phyloP scores from a whole-genome alignment of 2,329 filamentous ascomycete species.

The Cercospora janseana region DNA sequence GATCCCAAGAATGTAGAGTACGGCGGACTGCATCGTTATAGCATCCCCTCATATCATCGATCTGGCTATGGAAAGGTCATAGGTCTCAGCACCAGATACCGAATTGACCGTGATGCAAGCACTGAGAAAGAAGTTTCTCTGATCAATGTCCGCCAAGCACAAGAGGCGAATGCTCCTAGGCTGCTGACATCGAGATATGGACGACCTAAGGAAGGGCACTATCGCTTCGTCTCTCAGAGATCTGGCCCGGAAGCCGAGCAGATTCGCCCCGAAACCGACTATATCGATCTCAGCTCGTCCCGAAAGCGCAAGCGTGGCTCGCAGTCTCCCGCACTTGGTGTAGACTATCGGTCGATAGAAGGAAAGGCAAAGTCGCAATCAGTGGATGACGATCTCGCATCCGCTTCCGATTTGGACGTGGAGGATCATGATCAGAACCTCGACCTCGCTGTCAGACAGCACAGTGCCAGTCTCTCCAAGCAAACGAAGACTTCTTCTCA shows the following conservation, averaged over 20 bases:
- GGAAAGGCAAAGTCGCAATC: slow-evolving; percentile 32
- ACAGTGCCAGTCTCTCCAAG: slow-evolving; percentile 61
- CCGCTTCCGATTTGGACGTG: slow-evolving; percentile 33
- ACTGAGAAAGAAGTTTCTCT: slow-evolving; percentile 43
- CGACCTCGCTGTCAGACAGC: slow-evolving; percentile 45
- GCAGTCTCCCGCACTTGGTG: slow-evolving; percentile 18
- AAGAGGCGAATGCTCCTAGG: slow-evolving; percentile 7
- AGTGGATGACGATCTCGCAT: slow-evolving; percentile 41
- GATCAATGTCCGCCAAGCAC: neutral
- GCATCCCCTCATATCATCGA: slow-evolving; percentile 69
- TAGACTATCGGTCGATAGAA: slow-evolving; percentile 44
- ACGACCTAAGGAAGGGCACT: slow-evolving; percentile 4
- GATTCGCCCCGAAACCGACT: slow-evolving; percentile 20
- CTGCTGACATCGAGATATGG: slow-evolving; percentile 22
- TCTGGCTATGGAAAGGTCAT: slow-evolving; percentile 68
- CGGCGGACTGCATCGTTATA: slow-evolving; percentile 69
- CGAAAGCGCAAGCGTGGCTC: slow-evolving; percentile 25
- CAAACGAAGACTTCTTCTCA: slow-evolving; percentile 63
- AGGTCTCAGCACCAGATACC: slow-evolving; percentile 59
- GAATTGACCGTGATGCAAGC: slow-evolving; percentile 65
- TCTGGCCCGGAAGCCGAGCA: neutral
- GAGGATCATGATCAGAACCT: slow-evolving; percentile 15
- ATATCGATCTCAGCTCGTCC: slow-evolving; percentile 21
- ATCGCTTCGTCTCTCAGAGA: slow-evolving; percentile 15
- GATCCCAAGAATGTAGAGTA: slow-evolving; percentile 74